Evolutionary conservation across 1,284 basidiomycete species (phyloP).

Genomic region (Boletellus sp.): DNA sequence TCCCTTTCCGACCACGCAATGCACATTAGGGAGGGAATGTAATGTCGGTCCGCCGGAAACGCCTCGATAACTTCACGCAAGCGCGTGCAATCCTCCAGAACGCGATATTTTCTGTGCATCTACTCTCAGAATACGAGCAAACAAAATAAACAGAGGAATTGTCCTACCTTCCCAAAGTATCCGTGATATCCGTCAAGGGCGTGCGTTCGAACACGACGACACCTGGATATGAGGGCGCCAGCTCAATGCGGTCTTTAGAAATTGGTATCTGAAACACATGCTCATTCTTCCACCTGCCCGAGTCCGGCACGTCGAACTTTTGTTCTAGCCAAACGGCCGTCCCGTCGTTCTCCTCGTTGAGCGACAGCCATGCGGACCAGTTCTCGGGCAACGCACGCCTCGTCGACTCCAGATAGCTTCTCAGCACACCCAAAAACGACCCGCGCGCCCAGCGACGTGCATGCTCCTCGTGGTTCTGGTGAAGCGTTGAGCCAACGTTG

Average conservation of each 20-base stretch:
- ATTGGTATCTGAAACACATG: constrained; percentile 54
- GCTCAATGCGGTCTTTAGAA: constrained; percentile 8
- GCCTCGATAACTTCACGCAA: constrained; percentile 57
- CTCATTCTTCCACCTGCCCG: constrained; percentile 58
- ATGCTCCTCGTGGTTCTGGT: constrained; percentile 65
- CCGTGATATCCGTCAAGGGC: constrained; percentile 53
- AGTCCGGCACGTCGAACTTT: constrained; percentile 64
- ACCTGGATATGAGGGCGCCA: constrained; percentile 45
- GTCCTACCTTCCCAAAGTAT: constrained; percentile 61
- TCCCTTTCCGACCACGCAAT: constrained; percentile 54
- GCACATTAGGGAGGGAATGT: constrained; percentile 54
- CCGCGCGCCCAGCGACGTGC: constrained; percentile 66
- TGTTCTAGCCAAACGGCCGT: constrained; percentile 75
- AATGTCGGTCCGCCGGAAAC: constrained; percentile 52
- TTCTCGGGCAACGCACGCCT: constrained; percentile 26
- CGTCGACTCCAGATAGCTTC: constrained; percentile 37
- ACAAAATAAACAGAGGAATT: not conserved
- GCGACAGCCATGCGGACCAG: constrained; percentile 66
- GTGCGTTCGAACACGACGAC: constrained; percentile 69
- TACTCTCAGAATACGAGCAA: constrained; percentile 5
- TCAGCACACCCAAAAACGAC: constrained; percentile 54
- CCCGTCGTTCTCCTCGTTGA: constrained; percentile 64
- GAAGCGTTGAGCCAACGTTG: constrained; percentile 12
- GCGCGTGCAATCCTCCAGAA: constrained; percentile 67
- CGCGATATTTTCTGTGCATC: constrained; percentile 56